Conservation (phyloP, 2,329 filamentous ascomycete genomes). For the Colletotrichum camelliae region DNA sequence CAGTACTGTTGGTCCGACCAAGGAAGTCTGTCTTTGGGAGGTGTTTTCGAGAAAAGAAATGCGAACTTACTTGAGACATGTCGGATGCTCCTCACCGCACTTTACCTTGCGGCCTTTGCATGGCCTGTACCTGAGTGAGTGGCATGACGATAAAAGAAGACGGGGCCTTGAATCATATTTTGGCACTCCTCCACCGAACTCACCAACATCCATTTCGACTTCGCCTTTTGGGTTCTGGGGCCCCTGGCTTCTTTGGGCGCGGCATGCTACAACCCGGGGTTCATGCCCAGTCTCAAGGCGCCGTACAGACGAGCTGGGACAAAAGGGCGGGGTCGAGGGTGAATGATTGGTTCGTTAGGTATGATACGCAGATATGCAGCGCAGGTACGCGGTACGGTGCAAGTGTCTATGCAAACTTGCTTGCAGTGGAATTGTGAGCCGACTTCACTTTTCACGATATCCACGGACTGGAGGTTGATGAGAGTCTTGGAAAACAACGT, state of each 20-base stretch:
- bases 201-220: slow-evolving; percentile 53
- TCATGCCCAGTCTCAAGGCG: not conserved
- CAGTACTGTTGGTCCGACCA: not conserved
- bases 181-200: slow-evolving; percentile 23
- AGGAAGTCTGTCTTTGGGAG: not conserved
- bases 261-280: slow-evolving; percentile 36
- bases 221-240: slow-evolving; percentile 48
- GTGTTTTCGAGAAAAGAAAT: slow-evolving; percentile 8
- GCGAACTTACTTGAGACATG: slow-evolving; percentile 64
- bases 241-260: slow-evolving; percentile 46
- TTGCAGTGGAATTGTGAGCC: not conserved
- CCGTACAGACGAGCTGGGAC: not conserved
- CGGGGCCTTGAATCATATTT: not conserved
- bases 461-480: not conserved
- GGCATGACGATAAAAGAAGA: not conserved
- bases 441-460: not conserved
- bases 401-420: not conserved
- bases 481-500: not conserved
- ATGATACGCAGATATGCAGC: slow-evolving; percentile 17
- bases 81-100: slow-evolving; percentile 80
- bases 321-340: slow-evolving; percentile 14
- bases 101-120: slow-evolving; percentile 78
- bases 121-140: slow-evolving; percentile 59
- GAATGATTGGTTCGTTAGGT: slow-evolving; percentile 16
- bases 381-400: not conserved